Evolutionary conservation across 2,329 filamentous ascomycete genomes (phyloP), one percentile per base, ranked within the genome.

Genomic region (Lanzia echinophila): DNA sequence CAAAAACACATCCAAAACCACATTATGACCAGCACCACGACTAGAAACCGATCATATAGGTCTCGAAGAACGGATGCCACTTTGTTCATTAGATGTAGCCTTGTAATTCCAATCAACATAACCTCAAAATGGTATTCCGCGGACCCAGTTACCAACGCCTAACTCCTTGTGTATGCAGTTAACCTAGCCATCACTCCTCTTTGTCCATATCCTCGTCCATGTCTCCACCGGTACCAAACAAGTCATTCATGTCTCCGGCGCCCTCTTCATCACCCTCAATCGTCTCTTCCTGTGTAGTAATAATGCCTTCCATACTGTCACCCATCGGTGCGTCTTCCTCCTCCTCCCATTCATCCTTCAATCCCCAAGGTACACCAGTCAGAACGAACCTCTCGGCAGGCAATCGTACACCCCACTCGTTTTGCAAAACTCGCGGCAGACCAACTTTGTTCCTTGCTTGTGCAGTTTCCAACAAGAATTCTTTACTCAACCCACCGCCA

Each of bases 401-500:
- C 56, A 87, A 68, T 11, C 84, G 72, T 6, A 86, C 77, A 22
- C 84, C 84, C 82, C 83, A 87, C 65, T 87, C 84, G 63, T 79
- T 81, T 41, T 79, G 76, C 12, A 79, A 72, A 15, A 87, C 79
- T 57, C 78, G 76, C 19, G 84, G 84, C 58, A 90, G 70, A 1
- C 77, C 79, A 28, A 86, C 74, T 62, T 80, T 81, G 71, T 90
- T 90, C 59, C 84, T 74, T 66, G 87, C 83, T 58, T 78, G 75
- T 12, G 87, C 88, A n/a, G 90, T 73, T 67, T 90, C 86, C 54
- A 84, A 72, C 73, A 91, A 76, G 69, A 87, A 90, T 60, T 92
- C 88, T 67, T 91, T 91, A 68, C 76, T 80, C 48, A 81, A 73
- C 8, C 79, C 79, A 31, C 74, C 74, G 1, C 67, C 68, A 54